Base-by-base conservation (phyloP, 768 basidiomycete species). In the Collybiopsis confluens region DNA sequence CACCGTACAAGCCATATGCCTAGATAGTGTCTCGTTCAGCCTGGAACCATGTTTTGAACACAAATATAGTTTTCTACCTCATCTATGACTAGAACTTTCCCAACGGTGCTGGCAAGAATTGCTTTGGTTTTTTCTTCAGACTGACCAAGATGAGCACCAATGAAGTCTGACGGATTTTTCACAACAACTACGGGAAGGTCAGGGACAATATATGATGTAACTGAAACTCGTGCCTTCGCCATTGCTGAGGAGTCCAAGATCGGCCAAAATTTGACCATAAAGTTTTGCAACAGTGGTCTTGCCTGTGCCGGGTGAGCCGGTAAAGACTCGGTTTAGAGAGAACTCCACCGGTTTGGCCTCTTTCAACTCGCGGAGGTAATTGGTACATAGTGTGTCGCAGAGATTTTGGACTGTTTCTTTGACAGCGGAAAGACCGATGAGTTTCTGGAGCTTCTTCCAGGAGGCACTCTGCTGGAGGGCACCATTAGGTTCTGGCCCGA, bases 241-340 rank as follows among this genome's bases (percentile, higher is more conserved):
- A 38, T 84, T 86, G 62, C 82, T 86, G 15, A 88, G 62, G 18
- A 88, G 62, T 4, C 78, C 76, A 1, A 88, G 63, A 45, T 86
- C 83, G 0, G 72, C 76, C 11, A 88, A 64, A 45, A 86, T 80
- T 54, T 77, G 75, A 1, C 86, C 86, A 58, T 88, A 88, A 4
- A 85, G 61, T 58, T 79, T 80, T 0, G 83, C 85, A 0, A 88
- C 85, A 0, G 82, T 82, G 0, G 86, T 88, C 62, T 88, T 88
- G 0, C 86, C 86, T 0, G 86, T 86, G 2, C 86, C 86, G 4
- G 86, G 86, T 11, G 79, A 78, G 1, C 86, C 86, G 26, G 85
- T 60, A 65, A 88, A 86, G 0, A 83, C 79, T 16, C 81, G 65
- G 49, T 77, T 78, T 45, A 77, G 60, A 33, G 76, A 70, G 52